Evolutionary conservation across 352 stramenopile species (phyloP), one percentile per base, ranked within the genome.

Genomic region (Globisporangium lucens): DNA sequence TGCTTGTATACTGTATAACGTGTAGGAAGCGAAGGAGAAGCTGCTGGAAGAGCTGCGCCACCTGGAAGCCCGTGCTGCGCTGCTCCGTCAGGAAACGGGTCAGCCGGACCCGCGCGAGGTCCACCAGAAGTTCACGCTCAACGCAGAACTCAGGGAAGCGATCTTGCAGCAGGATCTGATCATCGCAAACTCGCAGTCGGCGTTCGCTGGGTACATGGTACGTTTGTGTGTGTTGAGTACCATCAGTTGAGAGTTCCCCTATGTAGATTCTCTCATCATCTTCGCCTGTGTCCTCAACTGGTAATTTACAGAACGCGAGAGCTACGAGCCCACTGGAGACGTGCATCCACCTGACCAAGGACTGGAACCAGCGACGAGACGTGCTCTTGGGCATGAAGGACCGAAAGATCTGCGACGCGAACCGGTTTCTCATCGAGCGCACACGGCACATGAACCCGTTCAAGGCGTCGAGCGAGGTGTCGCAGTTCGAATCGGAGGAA

Each of bases 401-500:
- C 41, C 53, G 56, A 10, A 87, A 85, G 49, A 20, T 84, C 30
- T 51, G 66, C 15, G 68, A 74, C 56, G 76, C 64, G 0, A 63
- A 68, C 20, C 69, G 66, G 2, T 87, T 82, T 60, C 61, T 83
- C 29, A 51, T 73, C 12, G 73, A 85, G 57, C 72, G 75, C 29
- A 74, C 57, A 4, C 56, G 29, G 0, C 66, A 71, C 8, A 24
- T 87, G 41, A 70, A 71, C 30, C 70, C 67, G 1, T 72, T 67
- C 15, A 29, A 65, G 0, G 65, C 73, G 17, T 84, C 73, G 47
- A 75, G 73, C 59, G 68, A 83, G 33, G 70, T 79, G 57, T 74
- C 83, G 62, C 67, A 74, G 5, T 89, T 82, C 61, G 75, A 80
- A 46, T 80, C 78, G 0, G 24, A 61, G 0, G 65, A 76, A 4